Evolutionary conservation across 176 grass and related monocot species (phyloP), one percentile per base, ranked within the genome.

Genomic region (bread wheat (Triticum aestivum)): DNA sequence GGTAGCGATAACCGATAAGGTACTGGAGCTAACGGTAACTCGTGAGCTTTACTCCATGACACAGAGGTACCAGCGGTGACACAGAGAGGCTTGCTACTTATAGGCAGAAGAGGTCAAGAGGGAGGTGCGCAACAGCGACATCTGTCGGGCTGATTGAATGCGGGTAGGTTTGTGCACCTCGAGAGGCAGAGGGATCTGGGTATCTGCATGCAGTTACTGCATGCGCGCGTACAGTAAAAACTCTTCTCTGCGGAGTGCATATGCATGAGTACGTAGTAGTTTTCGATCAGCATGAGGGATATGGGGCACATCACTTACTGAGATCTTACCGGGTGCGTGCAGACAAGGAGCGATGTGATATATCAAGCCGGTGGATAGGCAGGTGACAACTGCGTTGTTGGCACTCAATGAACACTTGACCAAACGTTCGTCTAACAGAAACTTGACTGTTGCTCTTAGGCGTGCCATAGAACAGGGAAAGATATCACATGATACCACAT

Each of bases 391-490:
- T 67, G 68, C 38, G 59, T 66, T 3, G 79, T 82, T 88, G 72
- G 33, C 62, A 77, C 77, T 83, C 62, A 83, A 77, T 88, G 72
- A 69, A 69, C 47, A 45, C 61, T 69, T 82, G 72, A 77, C 86
- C 47, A 13, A 54, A 4, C 41, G 24, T 77, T 14, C 32, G 27
- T 75, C n/a, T 68, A 87, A 67, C 27, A 82, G 33, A 38, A 82
- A 2, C 59, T 51, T 39, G 42, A 13, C 42, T 54, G 69, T 32
- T 75, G 15, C 23, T 0, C 42, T 49, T 44, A 13, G 6, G 23
- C 42, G 72, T 49, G 72, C 23, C 26, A 23, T 49, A 58, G 54
- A 58, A 58, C 17, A 21, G 54, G 44, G 44, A 11, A 10, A 42
- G 41, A 10, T 42, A 44, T 44, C 10, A 44, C 42, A 11, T 49